Conservation (phyloP, 2,329 filamentous ascomycete genomes). For the Exophiala viscosa region DNA sequence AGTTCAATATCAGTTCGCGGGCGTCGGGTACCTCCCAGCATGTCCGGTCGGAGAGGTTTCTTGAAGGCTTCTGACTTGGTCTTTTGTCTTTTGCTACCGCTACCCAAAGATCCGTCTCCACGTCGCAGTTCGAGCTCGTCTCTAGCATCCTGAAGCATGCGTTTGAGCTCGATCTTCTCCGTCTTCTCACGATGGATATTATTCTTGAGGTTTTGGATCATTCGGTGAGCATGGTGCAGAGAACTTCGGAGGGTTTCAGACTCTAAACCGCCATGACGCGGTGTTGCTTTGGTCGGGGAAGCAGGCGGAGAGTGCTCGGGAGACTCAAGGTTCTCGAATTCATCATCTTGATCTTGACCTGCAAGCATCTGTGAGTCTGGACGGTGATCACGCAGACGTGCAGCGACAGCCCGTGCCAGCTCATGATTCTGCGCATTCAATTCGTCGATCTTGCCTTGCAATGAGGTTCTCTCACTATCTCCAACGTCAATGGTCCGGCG, state of each 20-base stretch:
- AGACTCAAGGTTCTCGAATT: constrained; percentile 65
- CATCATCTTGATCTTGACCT: constrained; percentile 53
- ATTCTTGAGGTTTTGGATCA: constrained; percentile 91
- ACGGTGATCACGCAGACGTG: constrained; percentile 66
- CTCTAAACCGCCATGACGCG: constrained; percentile 83
- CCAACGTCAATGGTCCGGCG: constrained; percentile 74
- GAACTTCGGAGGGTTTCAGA: constrained; percentile 94
- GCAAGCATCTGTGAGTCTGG: constrained; percentile 42
- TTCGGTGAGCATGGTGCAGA: constrained; percentile 87
- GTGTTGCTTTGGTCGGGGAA: constrained; percentile 87
- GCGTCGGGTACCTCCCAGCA: constrained; percentile 70
- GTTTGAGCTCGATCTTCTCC: constrained; percentile 91
- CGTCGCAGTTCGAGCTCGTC: constrained; percentile 78
- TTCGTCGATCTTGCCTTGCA: constrained; percentile 85
- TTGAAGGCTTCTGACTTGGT: constrained; percentile 66
- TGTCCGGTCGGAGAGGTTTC: constrained; percentile 68
- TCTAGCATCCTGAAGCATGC: constrained; percentile 89
- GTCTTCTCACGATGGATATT: constrained; percentile 98
- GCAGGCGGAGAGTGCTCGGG: constrained; percentile 87
- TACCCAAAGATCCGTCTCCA: constrained; percentile 44
- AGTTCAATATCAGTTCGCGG: constrained; percentile 73
- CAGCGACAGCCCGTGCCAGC: constrained; percentile 76
- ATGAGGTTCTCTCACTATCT: constrained; percentile 71
- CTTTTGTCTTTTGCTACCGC: constrained; percentile 56
- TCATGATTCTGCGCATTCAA: constrained; percentile 86